Base-by-base conservation (phyloP, 305 asterid genomes). In the Solanum chacoense region DNA sequence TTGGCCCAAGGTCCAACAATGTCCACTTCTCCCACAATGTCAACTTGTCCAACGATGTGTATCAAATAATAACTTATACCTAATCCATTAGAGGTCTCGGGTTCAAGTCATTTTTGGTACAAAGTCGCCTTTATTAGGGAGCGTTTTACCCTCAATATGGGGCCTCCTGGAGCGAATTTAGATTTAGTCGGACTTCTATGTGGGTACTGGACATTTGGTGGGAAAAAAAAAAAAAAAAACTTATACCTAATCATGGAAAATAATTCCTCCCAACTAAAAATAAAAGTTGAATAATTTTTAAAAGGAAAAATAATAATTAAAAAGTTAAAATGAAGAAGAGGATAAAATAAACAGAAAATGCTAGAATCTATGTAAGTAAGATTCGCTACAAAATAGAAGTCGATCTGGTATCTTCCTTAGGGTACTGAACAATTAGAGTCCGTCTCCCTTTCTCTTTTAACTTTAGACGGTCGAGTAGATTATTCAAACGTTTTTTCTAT, bases 91-190 rank as follows among this genome's bases (percentile, higher is more conserved):
- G 5, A 55, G 11, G 24, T 55, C 0, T 55, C 11, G 0, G 67
- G 4, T 18, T 55, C 5, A 1, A 55, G 67, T 55, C 2, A 18
- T 55, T 2, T 55, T 55, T 8, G 5, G 24, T 55, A 55, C 10
- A 55, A 20, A 20, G 2, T 55, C 2, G 2, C 2, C 0, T 55
- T 55, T 55, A 18, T 55, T 7, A 7, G 11, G 5, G 67, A 18
- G 67, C 0, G 10, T 18, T 55, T 55, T 18, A 50, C 1, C 65
- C 20, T 16, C 9, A 50, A 50, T 50, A 6, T 50, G 3, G 22
- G 22, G n/a, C 0, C 4, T 50, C 22, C 0, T 0, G 3, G 22
- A 0, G 3, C 8, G 22, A 45, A 45, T 45, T 45, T 8, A 55
- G 2, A 55, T 55, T 18, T 55, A 55, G n/a, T 55, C 1, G 20